Percentiles rank a stretch among this genome's conserved stretches.
phyloP scores from a whole-genome alignment of 805 yeast species.

The Sugiyamaella mastotermitis region DNA sequence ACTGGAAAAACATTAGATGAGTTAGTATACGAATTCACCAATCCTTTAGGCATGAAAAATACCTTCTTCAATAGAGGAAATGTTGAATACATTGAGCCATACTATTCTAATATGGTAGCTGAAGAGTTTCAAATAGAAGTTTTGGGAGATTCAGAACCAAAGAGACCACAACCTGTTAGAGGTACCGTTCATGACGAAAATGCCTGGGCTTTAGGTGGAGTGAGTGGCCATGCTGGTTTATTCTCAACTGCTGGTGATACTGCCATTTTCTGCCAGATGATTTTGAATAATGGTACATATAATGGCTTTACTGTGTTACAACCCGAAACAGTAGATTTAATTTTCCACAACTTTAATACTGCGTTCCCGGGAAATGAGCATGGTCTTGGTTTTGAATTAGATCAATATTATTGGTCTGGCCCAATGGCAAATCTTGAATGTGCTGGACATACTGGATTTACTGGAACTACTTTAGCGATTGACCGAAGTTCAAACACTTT shows the following conservation, averaged over 20 bases:
- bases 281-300: constrained; percentile 8
- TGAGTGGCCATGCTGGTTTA: constrained; percentile 15
- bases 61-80: constrained; percentile 6
- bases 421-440: constrained; percentile 8
- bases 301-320: constrained; percentile 1
- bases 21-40: too few species aligned
- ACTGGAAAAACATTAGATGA: too few species aligned
- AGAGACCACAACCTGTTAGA: constrained; percentile 15
- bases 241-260: constrained; percentile 13
- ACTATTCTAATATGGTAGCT: constrained; percentile 4
- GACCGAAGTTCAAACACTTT: too few species aligned
- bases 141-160: too few species aligned
- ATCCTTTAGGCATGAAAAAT: constrained; percentile 9
- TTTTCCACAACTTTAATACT: constrained; percentile 5
- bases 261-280: constrained; percentile 10
- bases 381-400: constrained; percentile 17
- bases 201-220: constrained; percentile 11
- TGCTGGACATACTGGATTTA: constrained; percentile 19
- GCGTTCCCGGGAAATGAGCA: constrained; percentile 12
- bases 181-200: constrained; percentile 18
- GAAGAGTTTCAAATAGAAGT: constrained; percentile 10
- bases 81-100: too few species aligned
- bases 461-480: constrained; percentile 17
- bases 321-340: constrained; percentile 3
- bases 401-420: constrained; percentile 14